Percentiles rank a stretch among this genome's conserved stretches.
Conservation (phyloP, 2,329 filamentous ascomycete genomes). For the Zelopaecilomyces penicillatus region DNA sequence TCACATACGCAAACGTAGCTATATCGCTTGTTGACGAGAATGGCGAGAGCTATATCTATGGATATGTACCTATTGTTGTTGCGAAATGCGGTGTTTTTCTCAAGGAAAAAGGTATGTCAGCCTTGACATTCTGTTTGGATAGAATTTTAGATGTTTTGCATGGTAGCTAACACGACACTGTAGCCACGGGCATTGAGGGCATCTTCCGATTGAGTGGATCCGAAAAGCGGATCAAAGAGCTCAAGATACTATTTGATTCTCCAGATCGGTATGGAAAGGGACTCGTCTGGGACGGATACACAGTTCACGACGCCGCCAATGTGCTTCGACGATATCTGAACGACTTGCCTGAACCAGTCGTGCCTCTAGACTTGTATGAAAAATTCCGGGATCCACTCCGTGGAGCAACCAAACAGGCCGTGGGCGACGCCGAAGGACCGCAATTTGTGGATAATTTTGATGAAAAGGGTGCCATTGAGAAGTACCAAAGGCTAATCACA, state of each 20-base stretch:
- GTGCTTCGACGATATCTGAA: constrained; percentile 93
- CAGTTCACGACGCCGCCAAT: constrained; percentile 96
- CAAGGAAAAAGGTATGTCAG: constrained; percentile 83
- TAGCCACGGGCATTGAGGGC: constrained; percentile 88
- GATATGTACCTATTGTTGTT: constrained; percentile 96
- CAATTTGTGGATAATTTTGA: constrained; percentile 58
- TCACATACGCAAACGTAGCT: constrained; percentile 94
- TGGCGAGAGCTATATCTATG: constrained; percentile 94
- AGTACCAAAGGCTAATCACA: constrained; percentile 85
- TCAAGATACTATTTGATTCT: constrained; percentile 86
- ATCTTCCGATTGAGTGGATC: constrained; percentile 95
- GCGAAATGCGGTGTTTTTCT: constrained; percentile 96
- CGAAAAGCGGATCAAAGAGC: constrained; percentile 95
- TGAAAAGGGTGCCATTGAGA: constrained; percentile 64
- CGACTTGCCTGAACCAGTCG: constrained; percentile 91
- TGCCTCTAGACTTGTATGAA: constrained; percentile 88
- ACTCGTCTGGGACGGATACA: constrained; percentile 93
- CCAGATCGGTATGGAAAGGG: constrained; percentile 95
- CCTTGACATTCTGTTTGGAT: not conserved
- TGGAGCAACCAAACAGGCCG: constrained; percentile 61
- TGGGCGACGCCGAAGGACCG: constrained; percentile 58
- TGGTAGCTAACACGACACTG: constrained; percentile 16
- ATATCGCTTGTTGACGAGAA: constrained; percentile 92
- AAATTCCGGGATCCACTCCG: constrained; percentile 79
- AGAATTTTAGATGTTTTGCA: too few relatives aligned